Percentiles rank a stretch among this genome's conserved stretches.
Conservation (phyloP, 208 protist genomes). For the Acanthamoeba castellanii region DNA sequence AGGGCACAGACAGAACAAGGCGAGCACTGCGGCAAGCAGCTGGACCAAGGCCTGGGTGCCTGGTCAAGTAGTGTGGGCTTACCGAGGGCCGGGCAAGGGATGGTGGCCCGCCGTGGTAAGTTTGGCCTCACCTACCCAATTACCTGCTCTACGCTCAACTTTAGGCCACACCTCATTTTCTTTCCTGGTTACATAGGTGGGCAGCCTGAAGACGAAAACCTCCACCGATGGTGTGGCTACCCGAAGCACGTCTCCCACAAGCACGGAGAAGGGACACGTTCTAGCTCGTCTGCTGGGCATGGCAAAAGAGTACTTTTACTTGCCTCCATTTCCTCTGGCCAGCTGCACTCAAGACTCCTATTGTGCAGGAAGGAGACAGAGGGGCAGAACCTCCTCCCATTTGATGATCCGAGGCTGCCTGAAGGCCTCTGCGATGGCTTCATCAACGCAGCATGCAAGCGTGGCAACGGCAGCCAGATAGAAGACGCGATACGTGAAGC, state of each 20-base stretch:
- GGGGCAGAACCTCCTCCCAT: not conserved
- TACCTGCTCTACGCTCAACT: not conserved
- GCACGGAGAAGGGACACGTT: not conserved
- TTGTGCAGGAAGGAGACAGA: not conserved
- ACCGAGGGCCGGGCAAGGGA: not conserved
- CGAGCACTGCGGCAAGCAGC: not conserved
- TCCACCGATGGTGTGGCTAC: not conserved
- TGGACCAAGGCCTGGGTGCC: slow-evolving; percentile 1
- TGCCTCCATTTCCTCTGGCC: not conserved
- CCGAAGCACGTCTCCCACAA: not conserved
- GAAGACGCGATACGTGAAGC: not conserved
- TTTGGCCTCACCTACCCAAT: no score
- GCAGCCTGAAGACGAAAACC: not conserved
- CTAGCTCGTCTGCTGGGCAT: not conserved
- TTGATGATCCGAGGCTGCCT: slow-evolving; percentile 10
- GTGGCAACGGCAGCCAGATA: not conserved
- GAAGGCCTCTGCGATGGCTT: not conserved
- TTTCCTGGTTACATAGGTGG: not conserved
- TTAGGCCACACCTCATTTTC: not conserved
- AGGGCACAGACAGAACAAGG: no score
- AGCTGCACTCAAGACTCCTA: not conserved
- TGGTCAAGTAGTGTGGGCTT: not conserved
- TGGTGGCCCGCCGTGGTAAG: slow-evolving; percentile 5
- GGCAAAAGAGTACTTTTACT: not conserved
- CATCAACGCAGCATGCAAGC: not conserved